Conservation (phyloP, 805 yeast species). For the Trichomonascus vanleenenianus region DNA sequence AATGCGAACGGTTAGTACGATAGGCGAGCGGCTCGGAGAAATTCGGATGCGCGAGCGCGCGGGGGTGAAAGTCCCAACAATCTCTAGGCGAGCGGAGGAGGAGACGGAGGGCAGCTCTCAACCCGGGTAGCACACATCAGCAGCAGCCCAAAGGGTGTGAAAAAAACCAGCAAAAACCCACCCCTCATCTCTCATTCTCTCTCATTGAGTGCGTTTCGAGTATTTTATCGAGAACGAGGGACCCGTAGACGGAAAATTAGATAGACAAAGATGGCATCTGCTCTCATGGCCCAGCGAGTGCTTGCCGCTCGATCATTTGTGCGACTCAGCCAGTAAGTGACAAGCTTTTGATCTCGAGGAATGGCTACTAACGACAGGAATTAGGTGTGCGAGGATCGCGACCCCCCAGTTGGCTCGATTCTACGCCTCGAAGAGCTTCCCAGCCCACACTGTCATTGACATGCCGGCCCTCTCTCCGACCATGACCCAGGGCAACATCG, state of each 20-base stretch:
- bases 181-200: too few species aligned
- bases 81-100: too few species aligned
- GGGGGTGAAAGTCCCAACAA: too few species aligned
- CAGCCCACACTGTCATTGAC: constrained; percentile 78
- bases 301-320: constrained; percentile 2
- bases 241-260: neutral
- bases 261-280: constrained; percentile 1
- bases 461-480: constrained; percentile 99
- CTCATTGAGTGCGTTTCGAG: neutral
- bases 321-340: neutral
- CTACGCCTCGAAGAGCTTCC: constrained; percentile 45
- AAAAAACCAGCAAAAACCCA: too few species aligned
- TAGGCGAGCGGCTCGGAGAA: too few species aligned
- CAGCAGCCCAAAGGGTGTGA: too few species aligned
- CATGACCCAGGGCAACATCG: constrained; percentile 92
- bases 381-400: constrained; percentile 5
- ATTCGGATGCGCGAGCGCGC: too few species aligned
- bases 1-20: too few species aligned
- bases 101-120: too few species aligned
- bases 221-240: neutral
- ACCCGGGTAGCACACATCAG: too few species aligned
- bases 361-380: neutral
- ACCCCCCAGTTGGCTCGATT: constrained; percentile 24
- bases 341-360: neutral
- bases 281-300: constrained; percentile 2